A percentile compares a stretch with the other conserved stretches of the same genome.
Conservation (phyloP, 108 stramenopile species). For the Nitzschia sp. region DNA sequence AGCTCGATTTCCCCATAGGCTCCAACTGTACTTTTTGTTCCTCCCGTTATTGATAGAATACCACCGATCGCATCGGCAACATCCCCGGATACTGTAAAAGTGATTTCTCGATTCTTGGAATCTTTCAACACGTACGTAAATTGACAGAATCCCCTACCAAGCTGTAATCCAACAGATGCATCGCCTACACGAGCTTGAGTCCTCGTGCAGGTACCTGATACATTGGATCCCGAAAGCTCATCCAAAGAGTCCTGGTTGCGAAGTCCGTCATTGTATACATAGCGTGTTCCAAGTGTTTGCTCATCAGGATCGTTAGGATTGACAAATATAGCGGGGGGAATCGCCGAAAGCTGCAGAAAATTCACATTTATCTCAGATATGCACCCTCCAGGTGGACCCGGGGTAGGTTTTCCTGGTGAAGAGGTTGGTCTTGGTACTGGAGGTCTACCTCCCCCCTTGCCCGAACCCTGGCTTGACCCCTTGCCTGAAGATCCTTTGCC, state of each 20-base stretch:
- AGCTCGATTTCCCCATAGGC: conserved; percentile 22
- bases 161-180: conserved; percentile 13
- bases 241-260: conserved; percentile 11
- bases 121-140: conserved; percentile 13
- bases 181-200: conserved; percentile 18
- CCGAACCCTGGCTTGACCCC: background rate
- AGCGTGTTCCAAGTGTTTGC: conserved; percentile 23
- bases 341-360: conserved; percentile 25
- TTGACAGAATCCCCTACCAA: conserved; percentile 13
- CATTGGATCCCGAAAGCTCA: conserved; percentile 9
- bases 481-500: background rate
- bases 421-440: no score
- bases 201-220: conserved; percentile 17
- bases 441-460: background rate
- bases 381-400: background rate
- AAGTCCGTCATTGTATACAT: conserved; percentile 32
- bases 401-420: background rate
- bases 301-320: conserved; percentile 9
- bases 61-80: conserved; percentile 20
- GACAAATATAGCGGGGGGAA: conserved; percentile 23
- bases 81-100: conserved; percentile 16
- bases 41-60: conserved; percentile 17
- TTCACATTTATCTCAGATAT: background rate
- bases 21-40: conserved; percentile 2
- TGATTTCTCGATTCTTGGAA: conserved; percentile 10